Percentiles rank a stretch among this genome's conserved stretches.
These are phyloP conservation scores for Apiosordaria backusii DNA, from an alignment of 495 filamentous ascomycete species.

Conservation along the genomic window DNA sequence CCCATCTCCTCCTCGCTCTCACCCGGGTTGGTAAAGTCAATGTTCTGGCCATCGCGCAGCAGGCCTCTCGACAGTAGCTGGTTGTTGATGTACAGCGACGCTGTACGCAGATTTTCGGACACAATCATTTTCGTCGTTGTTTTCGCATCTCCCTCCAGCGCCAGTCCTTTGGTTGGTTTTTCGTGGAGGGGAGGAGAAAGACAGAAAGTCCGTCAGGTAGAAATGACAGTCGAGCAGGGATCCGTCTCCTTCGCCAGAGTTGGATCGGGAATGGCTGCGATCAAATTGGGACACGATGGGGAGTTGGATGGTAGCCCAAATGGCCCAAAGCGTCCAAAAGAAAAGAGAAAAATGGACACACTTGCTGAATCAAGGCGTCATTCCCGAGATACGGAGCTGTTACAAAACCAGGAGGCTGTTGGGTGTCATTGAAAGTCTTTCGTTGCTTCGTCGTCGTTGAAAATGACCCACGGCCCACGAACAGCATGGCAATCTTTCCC, in stretches of 20 bases:
- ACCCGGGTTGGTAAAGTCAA: constrained; percentile 79
- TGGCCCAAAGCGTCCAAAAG: too few species aligned
- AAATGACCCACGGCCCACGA: not conserved
- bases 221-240: not conserved
- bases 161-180: not conserved
- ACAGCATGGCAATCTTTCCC: not conserved
- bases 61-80: constrained; percentile 86
- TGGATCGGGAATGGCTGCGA: not conserved
- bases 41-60: constrained; percentile 73
- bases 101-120: constrained; percentile 73
- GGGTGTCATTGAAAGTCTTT: not conserved
- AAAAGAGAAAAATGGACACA: too few species aligned
- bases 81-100: constrained; percentile 95
- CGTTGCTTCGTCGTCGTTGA: not conserved
- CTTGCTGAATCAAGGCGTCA: not conserved
- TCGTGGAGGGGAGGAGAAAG: constrained; percentile 1
- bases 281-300: not conserved
- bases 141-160: not conserved
- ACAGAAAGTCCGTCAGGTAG: not conserved
- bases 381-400: not conserved
- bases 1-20: constrained; percentile 60
- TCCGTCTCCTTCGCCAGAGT: not conserved
- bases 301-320: too few species aligned
- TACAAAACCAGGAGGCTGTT: not conserved
- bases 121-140: constrained; percentile 57